These are phyloP conservation scores for Moricandia moricandioides DNA, from an alignment of 345 rosid genomes.

Conservation along the genomic window DNA sequence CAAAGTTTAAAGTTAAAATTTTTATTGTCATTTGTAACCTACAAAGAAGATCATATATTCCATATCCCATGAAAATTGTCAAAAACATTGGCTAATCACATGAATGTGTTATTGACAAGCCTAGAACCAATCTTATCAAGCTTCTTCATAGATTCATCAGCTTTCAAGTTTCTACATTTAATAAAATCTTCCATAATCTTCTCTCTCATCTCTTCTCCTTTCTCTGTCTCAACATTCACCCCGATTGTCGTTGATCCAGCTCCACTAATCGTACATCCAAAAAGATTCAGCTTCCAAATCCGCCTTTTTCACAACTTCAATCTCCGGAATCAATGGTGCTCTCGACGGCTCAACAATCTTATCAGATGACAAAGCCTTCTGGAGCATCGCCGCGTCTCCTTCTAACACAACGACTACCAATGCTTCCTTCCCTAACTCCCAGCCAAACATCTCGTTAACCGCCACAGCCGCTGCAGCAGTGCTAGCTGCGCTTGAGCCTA, in stretches of 20 bases:
- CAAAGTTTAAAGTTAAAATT: not conserved
- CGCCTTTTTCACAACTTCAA: constrained; percentile 76
- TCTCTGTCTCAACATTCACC: constrained; percentile 48
- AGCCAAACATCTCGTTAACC: constrained; percentile 71
- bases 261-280: constrained; percentile 88
- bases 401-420: constrained; percentile 63
- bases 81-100: constrained; percentile 4
- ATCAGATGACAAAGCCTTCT: constrained; percentile 58
- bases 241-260: constrained; percentile 94
- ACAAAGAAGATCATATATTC: constrained; percentile 6
- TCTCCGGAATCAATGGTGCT: constrained; percentile 81
- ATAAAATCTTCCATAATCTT: constrained; percentile 77
- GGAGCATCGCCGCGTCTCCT: constrained; percentile 49
- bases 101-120: constrained; percentile 42
- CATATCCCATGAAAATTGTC: not conserved
- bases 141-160: constrained; percentile 54
- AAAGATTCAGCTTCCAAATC: constrained; percentile 60
- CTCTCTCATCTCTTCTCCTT: constrained; percentile 61
- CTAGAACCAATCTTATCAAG: constrained; percentile 82
- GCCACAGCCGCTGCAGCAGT: constrained; percentile 64
- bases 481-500: constrained; percentile 87
- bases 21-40: constrained; percentile 20
- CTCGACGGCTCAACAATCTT: constrained; percentile 81
- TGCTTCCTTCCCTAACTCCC: constrained; percentile 31
- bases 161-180: constrained; percentile 62